A percentile compares a stretch with the other conserved stretches of the same genome.
Conservation (phyloP, 352 stramenopile species). For the Nothophytophthora sp. region DNA sequence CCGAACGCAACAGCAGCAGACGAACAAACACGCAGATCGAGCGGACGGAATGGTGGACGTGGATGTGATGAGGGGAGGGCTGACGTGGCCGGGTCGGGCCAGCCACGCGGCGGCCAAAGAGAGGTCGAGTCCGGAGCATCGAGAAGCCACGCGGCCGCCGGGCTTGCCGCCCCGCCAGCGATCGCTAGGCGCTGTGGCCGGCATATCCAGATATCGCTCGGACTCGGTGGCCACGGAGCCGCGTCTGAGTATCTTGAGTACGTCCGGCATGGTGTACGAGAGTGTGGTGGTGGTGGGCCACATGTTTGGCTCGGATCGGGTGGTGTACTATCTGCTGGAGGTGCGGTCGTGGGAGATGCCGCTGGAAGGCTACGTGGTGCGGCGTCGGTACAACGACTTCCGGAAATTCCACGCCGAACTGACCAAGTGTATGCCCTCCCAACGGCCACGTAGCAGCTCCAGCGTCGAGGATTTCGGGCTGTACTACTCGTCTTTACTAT, state of each 20-base stretch:
- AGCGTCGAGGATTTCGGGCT: conserved; percentile 27
- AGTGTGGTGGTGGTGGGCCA: conserved; percentile 73
- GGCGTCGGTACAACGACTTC: conserved; percentile 79
- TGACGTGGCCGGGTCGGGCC: conserved; percentile 9
- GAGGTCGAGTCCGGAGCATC: conserved; percentile 5
- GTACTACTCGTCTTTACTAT: conserved; percentile 55
- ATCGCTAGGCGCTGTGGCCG: conserved; percentile 25
- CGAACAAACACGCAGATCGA: not conserved
- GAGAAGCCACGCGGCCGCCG: conserved; percentile 1
- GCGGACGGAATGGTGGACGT: conserved; percentile 17
- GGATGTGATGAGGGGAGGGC: conserved; percentile 11
- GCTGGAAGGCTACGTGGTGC: conserved; percentile 80
- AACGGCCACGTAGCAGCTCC: conserved; percentile 24
- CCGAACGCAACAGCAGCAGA: not conserved
- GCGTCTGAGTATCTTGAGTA: conserved; percentile 65
- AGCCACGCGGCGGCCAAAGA: not conserved
- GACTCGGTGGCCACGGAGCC: conserved; percentile 34
- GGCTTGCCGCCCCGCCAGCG: conserved; percentile 26
- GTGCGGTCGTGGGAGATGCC: conserved; percentile 73
- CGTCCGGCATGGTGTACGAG: conserved; percentile 70
- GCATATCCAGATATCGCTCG: conserved; percentile 30
- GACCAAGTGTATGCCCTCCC: conserved; percentile 47
- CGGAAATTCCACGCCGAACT: conserved; percentile 61
- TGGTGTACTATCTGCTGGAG: conserved; percentile 81
- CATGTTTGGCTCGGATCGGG: conserved; percentile 54